Percentiles rank a stretch among this genome's conserved stretches.
Conservation (phyloP, 2,329 filamentous ascomycete species). For the Fusarium staphyleae region DNA sequence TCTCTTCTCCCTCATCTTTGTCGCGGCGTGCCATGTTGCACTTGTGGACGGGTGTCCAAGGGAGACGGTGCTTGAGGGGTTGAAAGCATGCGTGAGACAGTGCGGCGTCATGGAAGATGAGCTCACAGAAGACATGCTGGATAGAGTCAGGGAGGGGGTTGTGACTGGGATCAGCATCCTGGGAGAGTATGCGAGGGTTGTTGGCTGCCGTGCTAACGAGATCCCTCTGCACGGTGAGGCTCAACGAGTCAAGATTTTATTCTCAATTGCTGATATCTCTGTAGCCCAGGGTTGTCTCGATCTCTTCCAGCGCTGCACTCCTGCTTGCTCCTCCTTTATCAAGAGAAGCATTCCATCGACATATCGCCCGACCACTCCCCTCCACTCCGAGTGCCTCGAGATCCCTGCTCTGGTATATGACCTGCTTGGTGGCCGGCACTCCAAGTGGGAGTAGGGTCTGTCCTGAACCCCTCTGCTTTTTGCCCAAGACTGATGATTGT, state of each 20-base stretch:
- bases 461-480: neutral
- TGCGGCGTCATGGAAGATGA: slow-evolving; percentile 13
- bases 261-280: neutral
- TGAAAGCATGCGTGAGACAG: slow-evolving; percentile 9
- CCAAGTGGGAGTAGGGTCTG: slow-evolving; percentile 19
- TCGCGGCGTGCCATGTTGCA: slow-evolving; percentile 23
- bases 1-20: slow-evolving; percentile 22
- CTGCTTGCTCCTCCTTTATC: slow-evolving; percentile 9
- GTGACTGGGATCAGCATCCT: slow-evolving; percentile 20
- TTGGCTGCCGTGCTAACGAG: slow-evolving; percentile 25
- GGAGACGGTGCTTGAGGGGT: neutral
- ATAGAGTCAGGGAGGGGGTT: slow-evolving; percentile 13
- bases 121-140: slow-evolving; percentile 11
- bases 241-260: neutral
- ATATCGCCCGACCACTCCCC: slow-evolving; percentile 16
- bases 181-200: slow-evolving; percentile 4
- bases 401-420: slow-evolving; percentile 20
- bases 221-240: slow-evolving; percentile 24
- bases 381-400: slow-evolving; percentile 17
- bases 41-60: slow-evolving; percentile 6
- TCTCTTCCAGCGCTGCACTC: slow-evolving; percentile 12
- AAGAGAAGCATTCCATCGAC: neutral
- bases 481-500: slow-evolving; percentile 3
- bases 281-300: slow-evolving; percentile 14
- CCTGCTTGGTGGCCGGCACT: slow-evolving; percentile 13